These are phyloP conservation scores for Ophiostoma ips DNA, from an alignment of 2,329 filamentous ascomycete species.

Conservation along the genomic window DNA sequence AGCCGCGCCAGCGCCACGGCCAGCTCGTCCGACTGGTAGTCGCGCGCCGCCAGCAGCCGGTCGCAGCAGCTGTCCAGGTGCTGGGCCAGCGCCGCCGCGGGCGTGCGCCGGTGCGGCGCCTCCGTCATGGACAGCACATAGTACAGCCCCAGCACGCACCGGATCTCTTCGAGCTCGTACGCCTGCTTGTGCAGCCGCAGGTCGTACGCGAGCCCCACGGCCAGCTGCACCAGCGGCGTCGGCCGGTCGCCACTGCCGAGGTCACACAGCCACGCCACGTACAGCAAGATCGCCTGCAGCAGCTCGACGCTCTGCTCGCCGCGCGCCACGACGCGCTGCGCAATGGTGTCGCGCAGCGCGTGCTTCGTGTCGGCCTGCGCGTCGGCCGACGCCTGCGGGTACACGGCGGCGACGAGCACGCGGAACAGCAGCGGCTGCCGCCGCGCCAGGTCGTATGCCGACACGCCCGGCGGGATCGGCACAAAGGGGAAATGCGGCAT, in stretches of 20 bases:
- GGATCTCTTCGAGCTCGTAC: slow-evolving; percentile 21
- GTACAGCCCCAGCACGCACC: slow-evolving; percentile 27
- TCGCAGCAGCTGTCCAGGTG: slow-evolving; percentile 24
- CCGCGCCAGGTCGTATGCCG: slow-evolving; percentile 20
- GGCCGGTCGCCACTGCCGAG: slow-evolving; percentile 20
- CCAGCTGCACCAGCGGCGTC: slow-evolving; percentile 26
- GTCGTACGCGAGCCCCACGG: slow-evolving; percentile 24
- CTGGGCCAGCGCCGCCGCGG: slow-evolving; percentile 19
- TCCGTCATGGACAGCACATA: slow-evolving; percentile 23
- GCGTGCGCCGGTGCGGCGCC: slow-evolving; percentile 16
- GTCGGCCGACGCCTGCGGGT: slow-evolving; percentile 19
- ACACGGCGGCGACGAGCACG: slow-evolving; percentile 22
- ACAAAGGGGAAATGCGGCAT: slow-evolving; percentile 27
- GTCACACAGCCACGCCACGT: slow-evolving; percentile 25
- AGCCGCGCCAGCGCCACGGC: slow-evolving; percentile 22
- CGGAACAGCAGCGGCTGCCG: slow-evolving; percentile 25
- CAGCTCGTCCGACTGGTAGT: slow-evolving; percentile 21
- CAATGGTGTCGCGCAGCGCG: slow-evolving; percentile 25
- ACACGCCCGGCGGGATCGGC: slow-evolving; percentile 16
- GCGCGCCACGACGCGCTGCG: slow-evolving; percentile 24
- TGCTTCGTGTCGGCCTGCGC: slow-evolving; percentile 21
- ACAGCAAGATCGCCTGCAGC: slow-evolving; percentile 26
- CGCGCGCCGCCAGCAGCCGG: slow-evolving; percentile 16
- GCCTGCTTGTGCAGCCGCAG: slow-evolving; percentile 19
- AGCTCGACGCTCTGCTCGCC: slow-evolving; percentile 24